Evolutionary conservation across 495 filamentous ascomycete species (phyloP), one percentile per base, ranked within the genome.

Genomic region (Annulohypoxylon stygium): DNA sequence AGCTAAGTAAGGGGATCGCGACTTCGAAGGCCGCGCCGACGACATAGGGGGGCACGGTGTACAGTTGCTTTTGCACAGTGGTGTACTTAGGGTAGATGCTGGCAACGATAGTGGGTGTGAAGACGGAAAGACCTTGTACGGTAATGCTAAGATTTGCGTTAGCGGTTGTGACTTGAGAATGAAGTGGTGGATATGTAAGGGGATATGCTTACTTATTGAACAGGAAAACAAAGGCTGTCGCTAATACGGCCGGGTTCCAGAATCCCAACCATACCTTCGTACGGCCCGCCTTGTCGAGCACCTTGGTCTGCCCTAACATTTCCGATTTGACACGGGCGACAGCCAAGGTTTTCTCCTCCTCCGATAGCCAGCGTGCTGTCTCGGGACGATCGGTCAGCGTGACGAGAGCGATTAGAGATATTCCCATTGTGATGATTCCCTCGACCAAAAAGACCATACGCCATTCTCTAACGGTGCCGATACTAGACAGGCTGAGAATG

Each of bases 121-220:
- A 93, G 83, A 93, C 91, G 7, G 86, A 88, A 45, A 95, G 84
- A 0, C 90, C 92, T 76, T 96, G 94, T 11, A 96, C 86, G 0
- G 92, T 92, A 60, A 91, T 89, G 78, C 86, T 88, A 78, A 88
- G 80, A 7, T 89, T 84, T 64, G 88, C 89, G 0, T 86, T 83
- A n/a, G 90, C 74, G 1, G 85, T 84, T 63, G 88, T 88, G 0
- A 88, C 26, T 14, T 69, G 76, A 87, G 83, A 33, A n/a, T 25
- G 25, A 54, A 30, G 30, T n/a, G n/a, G 1, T 25, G 1, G 16
- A 23, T 18, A 50, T 88, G 18, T 20, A 16, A n/a, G 9, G 2
- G 7, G 7, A 62, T 33, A n/a, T 10, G 65, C 66, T 4, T 60
- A 75, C 72, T 90, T 91, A 83, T 92, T 87, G 12, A 92, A 89